Percentiles rank a stretch among this genome's conserved stretches.
These are phyloP conservation scores for Paecilomyces sp. DNA, from an alignment of 2,329 filamentous ascomycete genomes.

Conservation along the genomic window DNA sequence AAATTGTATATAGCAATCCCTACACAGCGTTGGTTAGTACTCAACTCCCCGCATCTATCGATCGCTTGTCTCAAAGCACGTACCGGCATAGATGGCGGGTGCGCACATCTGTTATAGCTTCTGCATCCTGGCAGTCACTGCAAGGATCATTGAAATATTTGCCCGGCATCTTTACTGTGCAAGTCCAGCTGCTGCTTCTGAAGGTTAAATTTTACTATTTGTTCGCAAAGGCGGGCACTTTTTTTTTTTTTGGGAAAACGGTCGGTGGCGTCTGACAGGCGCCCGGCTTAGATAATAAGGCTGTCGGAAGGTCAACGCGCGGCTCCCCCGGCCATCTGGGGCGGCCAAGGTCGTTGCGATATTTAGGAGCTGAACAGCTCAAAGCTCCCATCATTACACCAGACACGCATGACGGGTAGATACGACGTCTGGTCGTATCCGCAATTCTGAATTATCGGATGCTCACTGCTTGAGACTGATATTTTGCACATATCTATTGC, in stretches of 20 bases:
- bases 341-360: conserved; percentile 2
- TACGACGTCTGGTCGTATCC: background rate
- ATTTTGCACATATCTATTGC: background rate
- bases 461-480: background rate
- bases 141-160: conserved; percentile 37
- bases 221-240: background rate
- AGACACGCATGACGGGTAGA: background rate
- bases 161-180: conserved; percentile 20
- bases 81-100: conserved; percentile 55
- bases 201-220: background rate
- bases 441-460: background rate
- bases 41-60: background rate
- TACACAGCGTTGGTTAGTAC: conserved; percentile 24
- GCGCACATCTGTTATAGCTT: conserved; percentile 49
- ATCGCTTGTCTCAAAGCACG: conserved; percentile 10
- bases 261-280: conserved; percentile 11
- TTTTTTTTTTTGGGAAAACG: conserved; percentile 6
- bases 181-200: background rate
- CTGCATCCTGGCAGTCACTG: conserved; percentile 48
- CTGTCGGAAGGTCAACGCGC: conserved; percentile 14
- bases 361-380: background rate
- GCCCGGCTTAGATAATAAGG: conserved; percentile 20
- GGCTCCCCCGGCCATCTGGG: conserved; percentile 17
- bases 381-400: background rate
- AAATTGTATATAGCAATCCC: conserved; percentile 71